Conservation (phyloP, 2,329 filamentous ascomycete species). For the Penicillium brasilianum region DNA sequence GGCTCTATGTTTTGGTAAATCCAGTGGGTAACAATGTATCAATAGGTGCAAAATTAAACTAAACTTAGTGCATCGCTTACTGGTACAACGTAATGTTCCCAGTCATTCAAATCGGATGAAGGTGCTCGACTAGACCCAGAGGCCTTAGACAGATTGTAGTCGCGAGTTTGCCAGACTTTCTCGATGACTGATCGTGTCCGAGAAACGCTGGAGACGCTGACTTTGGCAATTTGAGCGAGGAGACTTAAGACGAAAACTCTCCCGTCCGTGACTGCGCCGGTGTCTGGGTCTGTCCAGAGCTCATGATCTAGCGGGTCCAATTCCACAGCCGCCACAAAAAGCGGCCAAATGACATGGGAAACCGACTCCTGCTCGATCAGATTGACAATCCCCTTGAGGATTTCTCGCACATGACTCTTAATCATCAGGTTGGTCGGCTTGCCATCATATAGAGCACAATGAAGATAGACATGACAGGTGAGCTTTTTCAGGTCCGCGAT, state of each 20-base stretch:
- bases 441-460: not conserved
- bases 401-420: slow-evolving; percentile 1
- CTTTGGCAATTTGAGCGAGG: not conserved
- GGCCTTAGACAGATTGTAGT: not conserved
- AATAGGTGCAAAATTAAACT: not conserved
- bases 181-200: not conserved
- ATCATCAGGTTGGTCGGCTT: not conserved
- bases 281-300: slow-evolving; percentile 33
- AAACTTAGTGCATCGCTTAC: not conserved
- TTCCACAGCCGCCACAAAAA: slow-evolving; percentile 37
- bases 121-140: not conserved
- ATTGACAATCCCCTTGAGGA: not conserved
- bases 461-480: slow-evolving; percentile 1
- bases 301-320: slow-evolving; percentile 41
- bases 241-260: not conserved
- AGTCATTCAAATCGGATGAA: not conserved
- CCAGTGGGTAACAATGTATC: not conserved
- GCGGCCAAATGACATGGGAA: slow-evolving; percentile 29
- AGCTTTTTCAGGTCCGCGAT: not conserved
- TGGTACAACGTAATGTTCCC: slow-evolving; percentile 4
- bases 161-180: slow-evolving; percentile 1
- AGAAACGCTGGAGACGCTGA: not conserved
- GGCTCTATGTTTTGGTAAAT: too few relatives aligned
- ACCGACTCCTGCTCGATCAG: slow-evolving; percentile 1
- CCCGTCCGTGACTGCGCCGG: not conserved